Evolutionary conservation across 2,329 filamentous ascomycete genomes (phyloP).

Genomic region (Penicillium janthinellum): DNA sequence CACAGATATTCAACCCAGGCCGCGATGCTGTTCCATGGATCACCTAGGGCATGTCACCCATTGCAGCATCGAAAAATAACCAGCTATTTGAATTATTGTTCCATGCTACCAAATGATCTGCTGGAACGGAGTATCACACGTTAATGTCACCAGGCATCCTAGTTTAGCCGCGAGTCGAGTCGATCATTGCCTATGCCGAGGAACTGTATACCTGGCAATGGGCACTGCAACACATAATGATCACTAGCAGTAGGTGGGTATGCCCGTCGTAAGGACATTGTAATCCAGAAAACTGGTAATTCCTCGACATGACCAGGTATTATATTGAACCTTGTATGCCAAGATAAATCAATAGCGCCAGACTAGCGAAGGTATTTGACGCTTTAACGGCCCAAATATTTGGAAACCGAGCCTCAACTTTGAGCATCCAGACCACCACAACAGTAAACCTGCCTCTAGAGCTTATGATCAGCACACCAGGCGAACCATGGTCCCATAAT

Average conservation of each 20-base stretch:
- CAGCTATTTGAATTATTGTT: no score
- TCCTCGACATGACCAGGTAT: no score
- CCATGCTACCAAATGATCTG: no score
- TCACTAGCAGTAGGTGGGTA: no score
- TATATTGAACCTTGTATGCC: not conserved
- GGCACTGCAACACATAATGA: no score
- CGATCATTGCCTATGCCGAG: not conserved
- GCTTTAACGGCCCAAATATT: not conserved
- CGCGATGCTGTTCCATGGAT: not conserved
- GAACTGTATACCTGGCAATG: not conserved
- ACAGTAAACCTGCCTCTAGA: not conserved
- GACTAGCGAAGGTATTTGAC: not conserved
- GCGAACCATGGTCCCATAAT: constrained; percentile 1
- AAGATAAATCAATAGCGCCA: not conserved
- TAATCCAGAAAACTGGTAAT: not conserved
- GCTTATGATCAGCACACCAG: not conserved
- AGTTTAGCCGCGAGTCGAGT: not conserved
- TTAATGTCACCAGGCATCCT: no score
- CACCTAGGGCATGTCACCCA: not conserved
- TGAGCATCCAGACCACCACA: not conserved
- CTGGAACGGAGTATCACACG: no score
- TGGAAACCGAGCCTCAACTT: not conserved
- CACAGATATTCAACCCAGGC: not conserved
- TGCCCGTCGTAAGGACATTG: not conserved
- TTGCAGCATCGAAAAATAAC: no score